These are phyloP conservation scores for Solanum hybrid DNA, from an alignment of 305 asterid species.

Conservation along the genomic window DNA sequence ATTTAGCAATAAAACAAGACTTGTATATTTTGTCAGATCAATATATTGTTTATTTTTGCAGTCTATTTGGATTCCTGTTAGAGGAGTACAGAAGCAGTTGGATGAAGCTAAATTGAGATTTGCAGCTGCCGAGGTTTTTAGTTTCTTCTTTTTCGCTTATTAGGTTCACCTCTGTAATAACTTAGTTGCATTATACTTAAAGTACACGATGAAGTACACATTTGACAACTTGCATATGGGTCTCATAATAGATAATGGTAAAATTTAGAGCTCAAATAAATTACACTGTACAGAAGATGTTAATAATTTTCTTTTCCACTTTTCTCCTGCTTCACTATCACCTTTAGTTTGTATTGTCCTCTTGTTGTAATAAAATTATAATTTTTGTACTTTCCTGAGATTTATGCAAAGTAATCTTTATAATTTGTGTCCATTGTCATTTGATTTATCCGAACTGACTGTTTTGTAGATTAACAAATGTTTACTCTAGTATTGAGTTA, in stretches of 20 bases:
- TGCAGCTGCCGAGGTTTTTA: constrained; percentile 85
- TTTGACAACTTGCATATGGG: not conserved
- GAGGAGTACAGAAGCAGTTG: constrained; percentile 77
- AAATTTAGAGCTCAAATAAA: not conserved
- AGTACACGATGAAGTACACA: not conserved
- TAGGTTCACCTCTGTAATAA: not conserved
- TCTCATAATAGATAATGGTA: not conserved
- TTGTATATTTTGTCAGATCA: not conserved
- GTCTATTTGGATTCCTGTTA: constrained; percentile 79
- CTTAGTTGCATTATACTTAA: not conserved
- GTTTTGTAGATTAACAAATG: not conserved
- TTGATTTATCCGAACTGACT: not conserved
- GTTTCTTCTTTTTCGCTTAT: not conserved
- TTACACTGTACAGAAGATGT: not conserved
- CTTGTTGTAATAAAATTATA: not conserved
- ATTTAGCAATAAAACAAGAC: not conserved
- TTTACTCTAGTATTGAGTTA: not conserved
- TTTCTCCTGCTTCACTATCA: not conserved
- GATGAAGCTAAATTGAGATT: constrained; percentile 93
- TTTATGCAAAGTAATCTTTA: not conserved
- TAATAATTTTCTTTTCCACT: not conserved
- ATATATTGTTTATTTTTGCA: constrained; percentile 16
- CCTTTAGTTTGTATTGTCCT: not conserved
- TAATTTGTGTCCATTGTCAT: not conserved
- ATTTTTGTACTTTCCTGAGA: not conserved